Evolutionary conservation across 2,329 filamentous ascomycete genomes (phyloP).

Genomic region (Monosporascus sp.): DNA sequence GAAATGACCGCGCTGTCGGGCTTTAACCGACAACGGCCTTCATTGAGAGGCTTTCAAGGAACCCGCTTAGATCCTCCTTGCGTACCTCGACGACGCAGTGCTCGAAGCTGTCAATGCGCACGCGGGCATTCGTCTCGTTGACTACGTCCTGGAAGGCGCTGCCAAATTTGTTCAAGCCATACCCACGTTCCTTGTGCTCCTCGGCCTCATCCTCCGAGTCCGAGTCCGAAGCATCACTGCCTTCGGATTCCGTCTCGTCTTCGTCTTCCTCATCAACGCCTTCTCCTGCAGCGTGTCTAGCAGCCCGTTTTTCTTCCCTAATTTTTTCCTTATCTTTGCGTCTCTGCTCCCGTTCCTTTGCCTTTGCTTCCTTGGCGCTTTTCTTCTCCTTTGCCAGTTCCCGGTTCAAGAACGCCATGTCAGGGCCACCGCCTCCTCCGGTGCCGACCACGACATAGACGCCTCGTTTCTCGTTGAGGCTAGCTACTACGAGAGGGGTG

Average conservation of each 20-base stretch:
- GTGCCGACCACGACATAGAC: constrained; percentile 93
- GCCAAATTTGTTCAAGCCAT: constrained; percentile 84
- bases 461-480: constrained; percentile 78
- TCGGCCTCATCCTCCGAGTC: constrained; percentile 49
- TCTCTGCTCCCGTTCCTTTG: constrained; percentile 55
- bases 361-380: constrained; percentile 58
- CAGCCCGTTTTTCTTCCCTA: constrained; percentile 56
- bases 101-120: constrained; percentile 94
- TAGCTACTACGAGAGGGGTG: constrained; percentile 83
- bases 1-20: neutral
- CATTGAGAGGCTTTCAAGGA: constrained; percentile 86
- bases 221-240: constrained; percentile 42
- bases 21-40: constrained; percentile 72
- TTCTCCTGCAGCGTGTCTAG: constrained; percentile 43
- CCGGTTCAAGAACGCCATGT: constrained; percentile 62
- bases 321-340: constrained; percentile 51
- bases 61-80: constrained; percentile 87
- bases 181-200: constrained; percentile 52
- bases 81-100: constrained; percentile 96
- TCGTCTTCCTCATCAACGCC: constrained; percentile 44
- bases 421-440: constrained; percentile 75
- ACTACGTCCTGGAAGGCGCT: constrained; percentile 95
- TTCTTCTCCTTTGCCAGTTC: constrained; percentile 59
- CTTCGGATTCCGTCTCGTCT: constrained; percentile 46
- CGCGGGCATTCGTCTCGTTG: constrained; percentile 79